Conservation (phyloP, 2,329 filamentous ascomycete species). For the Aspergillus viridinutans region DNA sequence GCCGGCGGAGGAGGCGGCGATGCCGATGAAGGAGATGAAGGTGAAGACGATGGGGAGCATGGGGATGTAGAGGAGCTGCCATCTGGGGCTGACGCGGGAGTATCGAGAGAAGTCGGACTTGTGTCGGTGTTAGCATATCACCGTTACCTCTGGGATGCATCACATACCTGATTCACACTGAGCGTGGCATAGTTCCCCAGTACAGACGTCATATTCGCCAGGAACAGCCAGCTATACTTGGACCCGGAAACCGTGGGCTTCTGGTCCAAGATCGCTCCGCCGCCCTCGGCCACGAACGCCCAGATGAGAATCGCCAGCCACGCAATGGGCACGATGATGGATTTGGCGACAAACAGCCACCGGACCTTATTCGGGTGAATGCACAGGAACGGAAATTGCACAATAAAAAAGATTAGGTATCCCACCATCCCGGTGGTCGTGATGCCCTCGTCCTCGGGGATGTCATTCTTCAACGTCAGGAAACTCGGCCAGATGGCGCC, state of each 20-base stretch:
- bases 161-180: conserved; percentile 45
- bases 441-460: conserved; percentile 42
- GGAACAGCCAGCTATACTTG: conserved; percentile 52
- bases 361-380: conserved; percentile 40
- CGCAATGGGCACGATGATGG: conserved; percentile 50
- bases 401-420: conserved; percentile 43
- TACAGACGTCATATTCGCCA: conserved; percentile 48
- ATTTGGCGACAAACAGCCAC: conserved; percentile 37
- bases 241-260: conserved; percentile 45
- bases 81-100: conserved; percentile 45
- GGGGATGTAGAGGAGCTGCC: conserved; percentile 49
- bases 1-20: conserved; percentile 38
- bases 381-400: conserved; percentile 44
- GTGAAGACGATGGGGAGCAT: conserved; percentile 52
- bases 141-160: neutral
- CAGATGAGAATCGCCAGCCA: conserved; percentile 62
- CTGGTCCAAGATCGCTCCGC: conserved; percentile 46
- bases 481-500: conserved; percentile 50
- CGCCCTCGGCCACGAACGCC: conserved; percentile 55
- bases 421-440: conserved; percentile 44
- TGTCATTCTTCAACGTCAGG: conserved; percentile 32
- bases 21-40: conserved; percentile 49
- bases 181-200: conserved; percentile 51
- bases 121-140: conserved; percentile 4
- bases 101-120: conserved; percentile 56